Evolutionary conservation across 257 asterid species (phyloP), one percentile per base, ranked within the genome.

Genomic region (Buddleja alternifolia): DNA sequence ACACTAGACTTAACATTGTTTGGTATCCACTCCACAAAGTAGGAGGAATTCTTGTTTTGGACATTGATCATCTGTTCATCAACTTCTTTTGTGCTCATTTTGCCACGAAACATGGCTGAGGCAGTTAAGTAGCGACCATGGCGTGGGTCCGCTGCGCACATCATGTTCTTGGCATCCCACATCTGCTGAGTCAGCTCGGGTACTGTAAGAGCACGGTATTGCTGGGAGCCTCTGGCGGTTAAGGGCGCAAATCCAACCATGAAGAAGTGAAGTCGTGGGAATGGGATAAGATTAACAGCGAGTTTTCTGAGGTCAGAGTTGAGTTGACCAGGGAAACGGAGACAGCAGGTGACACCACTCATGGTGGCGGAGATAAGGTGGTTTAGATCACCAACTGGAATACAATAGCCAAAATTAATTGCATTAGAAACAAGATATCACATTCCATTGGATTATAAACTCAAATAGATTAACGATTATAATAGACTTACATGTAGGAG

Each of bases 271-370:
- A 84, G 86, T 0, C 89, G 83, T 6, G 90, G 90, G 75, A 84
- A 84, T 4, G 90, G 90, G 74, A 82, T 84, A 1, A 84, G 87
- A 29, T 81, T 84, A 7, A 84, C 90, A 0, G 87, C 85, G 50
- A 84, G 85, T 60, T 81, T 81, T 59, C 90, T 74, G 4, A 81
- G 81, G 77, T 82, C 90, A 15, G 87, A 82, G 74, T 84, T 84
- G 3, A 84, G 84, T 61, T 84, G 87, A 1, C 90, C 90, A 0
- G 85, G 90, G 75, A 84, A 84, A 0, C 85, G 85, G 46, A 84
- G 90, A 54, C 90, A 84, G 40, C 90, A 84, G 1, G 90, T 84
- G 69, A 84, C 83, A 58, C 90, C 90, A 70, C 89, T 84, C 89
- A 84, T 84, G 40, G 86, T 84, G 48, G 82, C 86, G 1, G 89